A percentile compares a stretch with the other conserved stretches of the same genome.
phyloP scores from a whole-genome alignment of 2,329 filamentous ascomycete species.

The Monascus ruber region DNA sequence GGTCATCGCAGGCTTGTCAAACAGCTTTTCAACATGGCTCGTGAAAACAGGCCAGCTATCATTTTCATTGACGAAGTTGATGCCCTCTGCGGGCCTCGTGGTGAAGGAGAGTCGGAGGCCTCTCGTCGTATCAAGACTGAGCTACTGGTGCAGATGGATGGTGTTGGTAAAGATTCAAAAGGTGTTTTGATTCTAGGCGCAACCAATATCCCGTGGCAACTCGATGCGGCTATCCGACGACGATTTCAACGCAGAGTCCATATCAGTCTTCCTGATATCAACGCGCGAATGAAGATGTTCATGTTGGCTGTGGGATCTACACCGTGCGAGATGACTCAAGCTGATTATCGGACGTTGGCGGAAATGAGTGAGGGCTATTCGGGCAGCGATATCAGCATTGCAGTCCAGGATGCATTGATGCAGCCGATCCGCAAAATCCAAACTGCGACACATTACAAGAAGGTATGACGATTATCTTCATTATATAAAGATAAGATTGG shows the following conservation, averaged over 20 bases:
- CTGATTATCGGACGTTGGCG: conserved; percentile 71
- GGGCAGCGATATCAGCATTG: conserved; percentile 89
- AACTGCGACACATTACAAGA: conserved; percentile 95
- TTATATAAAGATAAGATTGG: not conserved
- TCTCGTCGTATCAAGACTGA: conserved; percentile 97
- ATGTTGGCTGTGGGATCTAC: conserved; percentile 89
- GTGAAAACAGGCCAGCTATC: conserved; percentile 95
- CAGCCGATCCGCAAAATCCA: conserved; percentile 94
- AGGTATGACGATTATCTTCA: conserved; percentile 41
- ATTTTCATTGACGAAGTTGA: conserved; percentile 99
- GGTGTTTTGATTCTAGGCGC: conserved; percentile 91
- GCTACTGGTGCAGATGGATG: conserved; percentile 97
- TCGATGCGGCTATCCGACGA: conserved; percentile 88
- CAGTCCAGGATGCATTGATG: conserved; percentile 94
- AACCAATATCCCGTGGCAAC: conserved; percentile 97
- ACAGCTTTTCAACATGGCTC: conserved; percentile 91
- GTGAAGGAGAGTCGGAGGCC: conserved; percentile 93
- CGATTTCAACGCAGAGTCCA: conserved; percentile 95
- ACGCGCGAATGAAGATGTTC: conserved; percentile 88
- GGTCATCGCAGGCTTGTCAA: conserved; percentile 63
- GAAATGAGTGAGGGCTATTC: conserved; percentile 86
- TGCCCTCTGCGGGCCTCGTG: conserved; percentile 82
- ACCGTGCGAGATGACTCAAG: conserved; percentile 65
- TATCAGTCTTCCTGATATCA: conserved; percentile 79
- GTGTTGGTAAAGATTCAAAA: conserved; percentile 88